Conservation (phyloP, 257 asterid species). For the Nicotiana attenuata region DNA sequence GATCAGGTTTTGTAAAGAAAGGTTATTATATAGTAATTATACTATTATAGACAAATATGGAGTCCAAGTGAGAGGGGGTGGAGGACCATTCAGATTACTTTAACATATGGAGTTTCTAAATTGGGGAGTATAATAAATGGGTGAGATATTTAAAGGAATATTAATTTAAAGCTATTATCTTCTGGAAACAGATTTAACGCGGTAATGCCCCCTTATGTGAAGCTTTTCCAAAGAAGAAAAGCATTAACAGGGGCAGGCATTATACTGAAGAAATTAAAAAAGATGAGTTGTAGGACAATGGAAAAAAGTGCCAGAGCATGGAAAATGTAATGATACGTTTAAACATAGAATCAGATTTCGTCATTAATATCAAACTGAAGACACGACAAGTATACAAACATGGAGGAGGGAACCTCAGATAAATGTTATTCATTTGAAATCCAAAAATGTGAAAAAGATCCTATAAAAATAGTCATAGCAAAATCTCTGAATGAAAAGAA, state of each 20-base stretch:
- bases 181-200: background rate
- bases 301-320: background rate
- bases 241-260: background rate
- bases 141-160: background rate
- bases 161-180: background rate
- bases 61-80: background rate
- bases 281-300: background rate
- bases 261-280: background rate
- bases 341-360: background rate
- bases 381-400: background rate
- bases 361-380: background rate
- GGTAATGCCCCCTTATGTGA: background rate
- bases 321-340: background rate
- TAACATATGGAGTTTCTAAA: background rate
- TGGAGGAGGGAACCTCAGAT: background rate
- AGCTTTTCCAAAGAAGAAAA: background rate
- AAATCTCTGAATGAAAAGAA: background rate
- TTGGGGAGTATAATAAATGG: background rate
- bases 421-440: background rate
- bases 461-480: background rate
- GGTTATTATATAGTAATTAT: too few relatives aligned
- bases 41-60: background rate
- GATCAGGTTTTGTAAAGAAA: background rate
- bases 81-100: slow-evolving; percentile 1
- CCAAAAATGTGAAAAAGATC: background rate